phyloP scores from a whole-genome alignment of 805 yeast species.

The Sporopachydermia quercuum region DNA sequence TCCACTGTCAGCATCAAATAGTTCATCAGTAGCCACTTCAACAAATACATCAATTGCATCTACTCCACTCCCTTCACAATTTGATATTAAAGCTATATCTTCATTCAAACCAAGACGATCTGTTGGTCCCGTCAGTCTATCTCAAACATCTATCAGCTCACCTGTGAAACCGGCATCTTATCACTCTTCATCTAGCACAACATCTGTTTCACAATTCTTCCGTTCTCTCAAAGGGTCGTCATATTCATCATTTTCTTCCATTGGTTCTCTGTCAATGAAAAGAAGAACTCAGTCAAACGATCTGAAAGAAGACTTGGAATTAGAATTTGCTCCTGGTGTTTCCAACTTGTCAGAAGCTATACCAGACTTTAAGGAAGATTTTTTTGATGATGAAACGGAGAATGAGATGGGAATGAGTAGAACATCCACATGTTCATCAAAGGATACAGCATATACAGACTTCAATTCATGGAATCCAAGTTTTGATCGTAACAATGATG shows the following conservation, averaged over 20 bases:
- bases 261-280: neutral
- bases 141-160: neutral
- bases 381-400: neutral
- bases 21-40: too few relatives aligned
- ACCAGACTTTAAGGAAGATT: neutral
- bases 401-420: neutral
- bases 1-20: too few relatives aligned
- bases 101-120: neutral
- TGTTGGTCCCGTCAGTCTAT: neutral
- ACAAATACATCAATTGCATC: neutral
- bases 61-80: neutral
- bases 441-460: neutral
- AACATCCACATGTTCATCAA: neutral
- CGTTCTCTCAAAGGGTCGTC: neutral
- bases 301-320: neutral
- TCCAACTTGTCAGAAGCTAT: neutral
- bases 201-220: neutral
- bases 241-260: neutral
- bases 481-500: too few relatives aligned
- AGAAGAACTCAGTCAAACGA: neutral
- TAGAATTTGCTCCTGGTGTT: slow-evolving; percentile 1
- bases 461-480: slow-evolving; percentile 1
- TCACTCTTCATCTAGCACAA: neutral
- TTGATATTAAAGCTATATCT: neutral
- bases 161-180: neutral